Conservation (phyloP, 805 yeast species). For the Debaryomyces castellii region DNA sequence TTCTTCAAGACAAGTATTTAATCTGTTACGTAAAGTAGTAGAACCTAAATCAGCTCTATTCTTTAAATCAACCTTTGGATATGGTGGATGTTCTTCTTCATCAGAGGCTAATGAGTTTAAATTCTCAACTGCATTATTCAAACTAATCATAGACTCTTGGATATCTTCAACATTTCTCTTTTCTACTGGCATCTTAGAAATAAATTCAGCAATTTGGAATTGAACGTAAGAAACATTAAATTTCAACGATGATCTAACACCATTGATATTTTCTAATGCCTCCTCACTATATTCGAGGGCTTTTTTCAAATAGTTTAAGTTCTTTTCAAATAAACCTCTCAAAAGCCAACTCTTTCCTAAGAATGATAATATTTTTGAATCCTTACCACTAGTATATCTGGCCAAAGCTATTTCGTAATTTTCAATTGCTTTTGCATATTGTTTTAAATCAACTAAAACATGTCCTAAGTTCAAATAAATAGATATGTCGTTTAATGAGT, state of each 20-base stretch:
- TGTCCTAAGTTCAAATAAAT: slow-evolving; percentile 87
- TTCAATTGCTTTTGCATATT: slow-evolving; percentile 84
- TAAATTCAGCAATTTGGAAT: slow-evolving; percentile 82
- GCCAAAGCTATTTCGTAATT: slow-evolving; percentile 78
- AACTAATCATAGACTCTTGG: slow-evolving; percentile 51
- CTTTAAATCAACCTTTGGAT: slow-evolving; percentile 73
- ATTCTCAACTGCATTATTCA: slow-evolving; percentile 59
- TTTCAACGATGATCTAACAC: slow-evolving; percentile 45
- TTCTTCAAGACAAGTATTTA: slow-evolving; percentile 67
- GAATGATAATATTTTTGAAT: slow-evolving; percentile 64
- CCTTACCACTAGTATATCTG: slow-evolving; percentile 61
- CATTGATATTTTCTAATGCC: slow-evolving; percentile 45
- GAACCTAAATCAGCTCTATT: slow-evolving; percentile 87
- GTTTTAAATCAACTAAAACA: slow-evolving; percentile 77
- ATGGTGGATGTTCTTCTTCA: slow-evolving; percentile 65
- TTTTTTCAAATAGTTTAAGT: slow-evolving; percentile 54
- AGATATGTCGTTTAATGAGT: slow-evolving; percentile 80
- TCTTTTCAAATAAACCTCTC: slow-evolving; percentile 70
- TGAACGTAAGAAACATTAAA: slow-evolving; percentile 84
- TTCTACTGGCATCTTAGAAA: slow-evolving; percentile 57
- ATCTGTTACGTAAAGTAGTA: slow-evolving; percentile 67
- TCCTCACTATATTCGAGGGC: slow-evolving; percentile 62
- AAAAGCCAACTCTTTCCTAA: slow-evolving; percentile 88
- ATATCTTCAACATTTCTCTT: slow-evolving; percentile 66
- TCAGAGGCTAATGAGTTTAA: slow-evolving; percentile 58